Conservation (phyloP, 2,329 filamentous ascomycete species). For the Claviceps sp. region DNA sequence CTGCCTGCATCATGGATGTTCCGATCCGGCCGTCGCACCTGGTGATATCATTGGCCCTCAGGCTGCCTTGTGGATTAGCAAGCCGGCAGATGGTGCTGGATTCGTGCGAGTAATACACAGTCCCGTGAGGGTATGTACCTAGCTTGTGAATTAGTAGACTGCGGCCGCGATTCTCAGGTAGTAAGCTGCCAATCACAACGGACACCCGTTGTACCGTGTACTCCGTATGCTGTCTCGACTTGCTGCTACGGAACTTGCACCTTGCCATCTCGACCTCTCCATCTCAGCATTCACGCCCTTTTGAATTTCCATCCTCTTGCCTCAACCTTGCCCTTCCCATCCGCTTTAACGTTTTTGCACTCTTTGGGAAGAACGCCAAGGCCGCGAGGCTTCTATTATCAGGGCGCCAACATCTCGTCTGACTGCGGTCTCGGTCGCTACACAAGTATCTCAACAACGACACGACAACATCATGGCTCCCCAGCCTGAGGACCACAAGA, state of each 20-base stretch:
- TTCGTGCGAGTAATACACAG: slow-evolving; percentile 5
- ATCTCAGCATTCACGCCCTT: slow-evolving; percentile 9
- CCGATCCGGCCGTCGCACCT: slow-evolving; percentile 16
- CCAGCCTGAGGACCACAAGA: slow-evolving; percentile 57
- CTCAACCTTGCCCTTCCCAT: not conserved
- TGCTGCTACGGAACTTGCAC: slow-evolving; percentile 3
- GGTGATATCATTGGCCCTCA: slow-evolving; percentile 22
- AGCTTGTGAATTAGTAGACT: not conserved
- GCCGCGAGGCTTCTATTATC: not conserved
- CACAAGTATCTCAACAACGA: slow-evolving; percentile 11
- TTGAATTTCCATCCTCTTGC: slow-evolving; percentile 4
- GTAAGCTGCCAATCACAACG: not conserved
- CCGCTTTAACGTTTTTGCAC: slow-evolving; percentile 4
- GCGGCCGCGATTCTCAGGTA: not conserved
- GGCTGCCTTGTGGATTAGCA: slow-evolving; percentile 6
- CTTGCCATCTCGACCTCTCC: slow-evolving; percentile 13
- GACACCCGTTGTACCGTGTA: too few species aligned
- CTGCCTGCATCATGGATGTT: slow-evolving; percentile 21
- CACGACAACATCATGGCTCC: slow-evolving; percentile 50
- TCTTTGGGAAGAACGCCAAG: not conserved
- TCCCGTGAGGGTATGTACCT: not conserved
- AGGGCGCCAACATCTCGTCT: not conserved
- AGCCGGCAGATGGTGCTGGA: not conserved
- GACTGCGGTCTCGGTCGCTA: slow-evolving; percentile 9
- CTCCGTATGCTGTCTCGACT: not conserved